Evolutionary conservation across 768 basidiomycete genomes (phyloP), one percentile per base, ranked within the genome.

Genomic region (Russula olivacea): DNA sequence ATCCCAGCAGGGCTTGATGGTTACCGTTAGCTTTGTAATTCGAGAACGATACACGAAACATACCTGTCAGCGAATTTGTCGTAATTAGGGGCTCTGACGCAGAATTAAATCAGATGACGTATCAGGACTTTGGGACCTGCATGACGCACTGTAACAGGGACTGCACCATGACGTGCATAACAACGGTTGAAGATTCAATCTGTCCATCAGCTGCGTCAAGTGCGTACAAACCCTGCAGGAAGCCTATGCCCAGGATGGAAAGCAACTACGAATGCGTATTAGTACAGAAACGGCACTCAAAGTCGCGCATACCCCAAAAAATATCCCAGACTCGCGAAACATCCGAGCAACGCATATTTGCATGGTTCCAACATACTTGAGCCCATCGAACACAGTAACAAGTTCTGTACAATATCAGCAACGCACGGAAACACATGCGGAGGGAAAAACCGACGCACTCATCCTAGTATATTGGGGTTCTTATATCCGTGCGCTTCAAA

Each of bases 301-400:
- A 15, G 15, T 12, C 47, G 32, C 28, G 2, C 81, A 43, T 68
- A 95, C 89, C 56, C 89, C 89, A 74, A 95, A 93, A 77, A 95
- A 95, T 53, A 97, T 80, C 3, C 91, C 87, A 21, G 92, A 94
- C 74, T 98, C 93, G 70, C 89, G 87, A 65, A 98, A 75, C 94
- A 98, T 98, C 14, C 93, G 81, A 21, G 91, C 85, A 2, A 96
- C 85, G 64, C 94, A 95, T 32, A 98, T 93, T 71, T 96, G 93
- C 86, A 97, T 86, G 0, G 89, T 93, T 9, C 94, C 94, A 51
- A 98, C 84, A 68, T 90, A 90, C 85, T 92, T 89, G 74, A 81
- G 87, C 8, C 89, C 88, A 69, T 91, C 89, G 66, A 92, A 91
- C 11, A 93, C 75, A 0, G 91, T 91, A 23, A 93, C 75, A 3